Base-by-base conservation (phyloP, 768 basidiomycete species). In the Russula earlei region DNA sequence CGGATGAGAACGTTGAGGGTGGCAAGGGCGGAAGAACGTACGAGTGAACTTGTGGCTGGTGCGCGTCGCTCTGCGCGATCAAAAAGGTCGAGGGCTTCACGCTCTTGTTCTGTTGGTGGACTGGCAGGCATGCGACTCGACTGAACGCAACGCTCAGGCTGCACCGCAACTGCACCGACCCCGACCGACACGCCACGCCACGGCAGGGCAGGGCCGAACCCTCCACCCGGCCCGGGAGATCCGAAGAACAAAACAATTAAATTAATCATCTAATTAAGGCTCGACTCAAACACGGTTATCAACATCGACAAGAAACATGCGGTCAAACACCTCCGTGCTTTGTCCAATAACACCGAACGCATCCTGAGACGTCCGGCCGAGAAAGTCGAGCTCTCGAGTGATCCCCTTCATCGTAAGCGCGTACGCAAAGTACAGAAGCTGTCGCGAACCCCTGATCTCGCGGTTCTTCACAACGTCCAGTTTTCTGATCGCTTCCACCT, bases 311-410 rank as follows among this genome's bases (percentile, higher is more conserved):
- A n/a, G n/a, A 14, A 96, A 96, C 60, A 96, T 65, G 47, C 76
- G 78, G 62, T 95, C 91, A 62, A 95, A 95, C 65, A 90, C 87
- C 56, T 85, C 82, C 3, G 81, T 75, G 19, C 78, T 80, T 58
- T 91, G 83, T 6, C 91, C 90, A 60, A 96, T 91, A 4, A 94
- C 90, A 10, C 95, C 95, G 68, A 96, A 99, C 10, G 90, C 85
- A 49, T 84, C 81, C 67, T 98, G 95, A 56, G 95, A 73, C 24
- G 82, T 87, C 37, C 69, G 70, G 0, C 96, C 95, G 1, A 98
- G 74, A 50, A 72, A 78, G 52, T 96, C 91, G 14, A 99, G 77
- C 65, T 97, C 91, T 49, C 81, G 77, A 9, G 93, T 96, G 37
- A 96, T 88, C 7, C 92, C 91, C 67, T 91, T 87, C 91, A 96